Percentiles rank a stretch among this genome's conserved stretches.
phyloP scores from a whole-genome alignment of 495 filamentous ascomycete species.

The Ascodesmis nigricans region DNA sequence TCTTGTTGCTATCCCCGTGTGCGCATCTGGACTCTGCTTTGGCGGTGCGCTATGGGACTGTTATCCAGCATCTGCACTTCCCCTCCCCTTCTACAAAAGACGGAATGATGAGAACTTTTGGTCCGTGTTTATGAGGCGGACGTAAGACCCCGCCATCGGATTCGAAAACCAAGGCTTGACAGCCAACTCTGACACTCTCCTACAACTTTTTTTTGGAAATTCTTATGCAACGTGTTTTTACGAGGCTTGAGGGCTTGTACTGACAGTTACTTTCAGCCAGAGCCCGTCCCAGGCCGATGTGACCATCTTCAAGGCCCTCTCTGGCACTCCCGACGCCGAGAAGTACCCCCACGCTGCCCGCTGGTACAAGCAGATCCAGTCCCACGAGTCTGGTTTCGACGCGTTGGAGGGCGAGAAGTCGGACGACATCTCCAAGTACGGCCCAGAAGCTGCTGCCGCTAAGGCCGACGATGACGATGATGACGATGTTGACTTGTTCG shows the following conservation, averaged over 20 bases:
- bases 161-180: constrained; percentile 51
- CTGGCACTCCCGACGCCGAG: constrained; percentile 43
- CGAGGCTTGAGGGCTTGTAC: constrained; percentile 3
- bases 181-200: constrained; percentile 57
- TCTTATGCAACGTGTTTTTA: constrained; percentile 13
- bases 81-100: constrained; percentile 1
- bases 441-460: constrained; percentile 61
- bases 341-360: constrained; percentile 88
- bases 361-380: constrained; percentile 97
- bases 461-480: constrained; percentile 50
- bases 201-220: constrained; percentile 8
- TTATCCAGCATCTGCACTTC: constrained; percentile 5
- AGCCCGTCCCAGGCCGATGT: constrained; percentile 86
- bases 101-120: constrained; percentile 78
- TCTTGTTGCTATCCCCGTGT: too few species aligned
- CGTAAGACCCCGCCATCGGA: constrained; percentile 89
- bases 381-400: constrained; percentile 74
- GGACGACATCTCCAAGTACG: constrained; percentile 70
- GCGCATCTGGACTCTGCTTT: too few species aligned
- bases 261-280: constrained; percentile 36
- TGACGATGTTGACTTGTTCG: constrained; percentile 76
- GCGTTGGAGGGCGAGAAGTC: constrained; percentile 79
- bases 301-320: constrained; percentile 75
- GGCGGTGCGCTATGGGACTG: constrained; percentile 5
- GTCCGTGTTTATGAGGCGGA: constrained; percentile 99